phyloP scores from a whole-genome alignment of 495 filamentous ascomycete genomes.

The Lasiosphaeriaceae sp. region DNA sequence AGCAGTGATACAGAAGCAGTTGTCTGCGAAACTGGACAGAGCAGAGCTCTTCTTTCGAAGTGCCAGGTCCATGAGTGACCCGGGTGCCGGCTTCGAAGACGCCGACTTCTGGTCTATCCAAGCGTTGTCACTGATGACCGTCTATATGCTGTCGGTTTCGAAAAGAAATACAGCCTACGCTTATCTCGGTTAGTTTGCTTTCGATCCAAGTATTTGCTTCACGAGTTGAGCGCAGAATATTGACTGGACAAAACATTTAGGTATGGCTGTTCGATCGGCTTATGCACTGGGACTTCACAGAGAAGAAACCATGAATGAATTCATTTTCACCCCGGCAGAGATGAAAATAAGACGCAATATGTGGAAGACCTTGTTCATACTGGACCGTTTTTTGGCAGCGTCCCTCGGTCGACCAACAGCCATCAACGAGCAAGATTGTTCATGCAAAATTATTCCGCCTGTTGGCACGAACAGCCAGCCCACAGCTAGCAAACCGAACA shows the following conservation, averaged over 20 bases:
- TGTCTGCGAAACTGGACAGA: slow-evolving; percentile 40
- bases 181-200: slow-evolving; percentile 45
- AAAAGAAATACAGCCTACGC: slow-evolving; percentile 58
- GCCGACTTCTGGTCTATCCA: slow-evolving; percentile 61
- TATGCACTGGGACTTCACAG: slow-evolving; percentile 59
- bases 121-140: slow-evolving; percentile 55
- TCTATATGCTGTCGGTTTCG: slow-evolving; percentile 56
- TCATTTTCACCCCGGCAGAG: slow-evolving; percentile 43
- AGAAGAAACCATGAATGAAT: slow-evolving; percentile 51
- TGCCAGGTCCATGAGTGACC: slow-evolving; percentile 52
- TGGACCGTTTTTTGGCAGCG: slow-evolving; percentile 58
- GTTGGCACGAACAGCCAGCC: slow-evolving; percentile 40
- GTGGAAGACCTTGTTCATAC: slow-evolving; percentile 58
- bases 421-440: slow-evolving; percentile 61
- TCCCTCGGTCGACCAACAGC: slow-evolving; percentile 57
- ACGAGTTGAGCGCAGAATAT: not conserved
- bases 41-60: slow-evolving; percentile 58
- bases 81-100: slow-evolving; percentile 56
- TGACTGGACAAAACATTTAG: slow-evolving; percentile 24
- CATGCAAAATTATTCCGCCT: slow-evolving; percentile 33
- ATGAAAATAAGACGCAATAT: slow-evolving; percentile 48
- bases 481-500: slow-evolving; percentile 21
- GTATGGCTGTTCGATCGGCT: slow-evolving; percentile 61
- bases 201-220: not conserved
- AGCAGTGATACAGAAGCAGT: slow-evolving; percentile 47